phyloP scores from a whole-genome alignment of 2,329 filamentous ascomycete genomes.

The Emergomyces orientalis region DNA sequence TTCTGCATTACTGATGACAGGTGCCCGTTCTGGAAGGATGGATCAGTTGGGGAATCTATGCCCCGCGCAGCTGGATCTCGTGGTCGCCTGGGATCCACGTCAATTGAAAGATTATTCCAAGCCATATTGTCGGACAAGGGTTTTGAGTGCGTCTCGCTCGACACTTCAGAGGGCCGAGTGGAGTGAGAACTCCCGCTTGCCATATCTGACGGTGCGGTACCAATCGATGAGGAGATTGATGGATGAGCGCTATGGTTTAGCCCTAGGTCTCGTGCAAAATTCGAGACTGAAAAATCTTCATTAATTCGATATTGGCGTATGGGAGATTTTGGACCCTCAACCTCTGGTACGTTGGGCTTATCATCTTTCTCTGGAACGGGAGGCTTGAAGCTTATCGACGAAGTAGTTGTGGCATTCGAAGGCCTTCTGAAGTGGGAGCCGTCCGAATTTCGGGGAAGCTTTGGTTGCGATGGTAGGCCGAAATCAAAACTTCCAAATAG shows the following conservation, averaged over 20 bases:
- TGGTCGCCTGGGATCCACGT: neutral
- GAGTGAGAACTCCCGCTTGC: conserved; percentile 55
- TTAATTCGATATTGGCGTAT: conserved; percentile 15
- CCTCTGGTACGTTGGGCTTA: neutral
- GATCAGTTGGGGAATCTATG: conserved; percentile 43
- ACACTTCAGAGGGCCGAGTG: conserved; percentile 42
- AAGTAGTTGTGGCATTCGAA: neutral
- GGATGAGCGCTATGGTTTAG: conserved; percentile 51
- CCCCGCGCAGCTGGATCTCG: conserved; percentile 13
- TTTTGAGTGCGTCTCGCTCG: conserved; percentile 24
- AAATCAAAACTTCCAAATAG: conserved; percentile 7
- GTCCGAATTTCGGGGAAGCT: neutral
- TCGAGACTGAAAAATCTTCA: conserved; percentile 29
- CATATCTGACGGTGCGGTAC: conserved; percentile 51
- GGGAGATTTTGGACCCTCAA: neutral
- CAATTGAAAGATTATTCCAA: neutral
- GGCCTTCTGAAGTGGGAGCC: neutral
- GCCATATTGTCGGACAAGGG: conserved; percentile 18
- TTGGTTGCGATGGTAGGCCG: conserved; percentile 2
- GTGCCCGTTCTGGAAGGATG: conserved; percentile 35
- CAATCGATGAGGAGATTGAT: conserved; percentile 57
- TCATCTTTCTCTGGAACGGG: neutral
- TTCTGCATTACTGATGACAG: conserved; percentile 19
- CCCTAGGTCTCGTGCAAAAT: conserved; percentile 32
- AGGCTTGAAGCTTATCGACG: neutral